Percentiles rank a stretch among this genome's conserved stretches.
Conservation (phyloP, 176 grass and related monocot genomes). For the Alopecurus myosuroides region DNA sequence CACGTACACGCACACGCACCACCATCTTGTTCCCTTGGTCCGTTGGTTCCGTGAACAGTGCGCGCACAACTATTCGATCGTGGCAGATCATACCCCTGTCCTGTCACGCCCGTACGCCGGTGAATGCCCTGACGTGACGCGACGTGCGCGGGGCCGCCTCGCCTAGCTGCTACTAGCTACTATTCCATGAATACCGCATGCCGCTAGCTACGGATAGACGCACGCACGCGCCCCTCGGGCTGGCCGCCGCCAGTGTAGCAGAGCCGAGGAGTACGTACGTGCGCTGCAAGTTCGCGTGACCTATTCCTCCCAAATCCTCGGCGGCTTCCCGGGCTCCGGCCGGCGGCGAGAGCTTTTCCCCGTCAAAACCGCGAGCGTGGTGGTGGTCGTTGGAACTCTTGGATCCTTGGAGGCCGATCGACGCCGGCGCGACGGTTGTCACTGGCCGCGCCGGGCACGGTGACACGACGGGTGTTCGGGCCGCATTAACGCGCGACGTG, state of each 20-base stretch:
- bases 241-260: background rate
- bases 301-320: background rate
- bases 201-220: background rate
- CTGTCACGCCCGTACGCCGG: slow-evolving; percentile 23
- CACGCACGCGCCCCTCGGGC: slow-evolving; percentile 4
- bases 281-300: background rate
- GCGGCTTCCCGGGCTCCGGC: background rate
- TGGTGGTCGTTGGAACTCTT: background rate
- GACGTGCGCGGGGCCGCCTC: slow-evolving; percentile 19
- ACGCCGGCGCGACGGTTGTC: background rate
- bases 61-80: slow-evolving; percentile 1
- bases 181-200: background rate
- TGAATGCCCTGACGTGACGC: slow-evolving; percentile 26
- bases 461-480: background rate
- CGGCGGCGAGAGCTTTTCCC: background rate
- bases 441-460: background rate
- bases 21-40: background rate
- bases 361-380: background rate
- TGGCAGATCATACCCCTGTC: slow-evolving; percentile 12
- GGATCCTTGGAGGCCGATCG: background rate
- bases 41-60: background rate
- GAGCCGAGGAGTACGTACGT: background rate
- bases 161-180: background rate
- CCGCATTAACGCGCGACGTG: slow-evolving; percentile 17
- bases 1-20: background rate